Evolutionary conservation across 306 rosid genomes (phyloP), one percentile per base, ranked within the genome.

Genomic region (Calophaca sinica): DNA sequence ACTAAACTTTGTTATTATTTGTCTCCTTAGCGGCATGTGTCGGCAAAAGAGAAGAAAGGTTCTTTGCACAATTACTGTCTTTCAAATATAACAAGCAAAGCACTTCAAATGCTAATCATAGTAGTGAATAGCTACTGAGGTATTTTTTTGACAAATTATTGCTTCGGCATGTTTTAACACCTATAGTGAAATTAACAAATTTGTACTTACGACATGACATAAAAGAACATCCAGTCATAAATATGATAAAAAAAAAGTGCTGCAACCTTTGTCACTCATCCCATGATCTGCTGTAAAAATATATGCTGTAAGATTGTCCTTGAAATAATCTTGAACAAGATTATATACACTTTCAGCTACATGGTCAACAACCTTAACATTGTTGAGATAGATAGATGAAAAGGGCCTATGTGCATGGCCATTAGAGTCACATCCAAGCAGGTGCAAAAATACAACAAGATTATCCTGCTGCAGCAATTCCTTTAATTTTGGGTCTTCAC

Each of bases 241-340:
- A 77, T 39, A 66, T 26, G 15, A 11, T 52, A 55, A 33, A 33
- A 32, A 74, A 31, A 52, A 7, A 38, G 31, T 76, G 63, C 49
- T 77, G 74, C 70, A 74, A 92, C 98, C 98, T 87, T 92, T 92
- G 76, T 92, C 98, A 62, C 90, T 86, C 98, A 92, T 92, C 76
- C 98, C 98, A 80, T 92, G 98, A 74, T 92, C 98, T 68, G 98
- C 98, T 15, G 98, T 92, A 64, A 92, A 92, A 72, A 92, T 79
- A 71, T 87, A 92, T 33, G 96, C 54, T 60, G 98, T 90, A 29
- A 83, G 88, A 63, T 88, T 87, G 77, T 92, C 98, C 88, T 64
- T 82, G 84, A 76, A 92, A 83, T 90, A 88, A 73, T 88, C 91
- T 86, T 92, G 73, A 62, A 92, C 70, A 72, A 92, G 88, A 76